Evolutionary conservation across 148 eudicot genomes (phyloP).

Genomic region (Diospyros kaki): DNA sequence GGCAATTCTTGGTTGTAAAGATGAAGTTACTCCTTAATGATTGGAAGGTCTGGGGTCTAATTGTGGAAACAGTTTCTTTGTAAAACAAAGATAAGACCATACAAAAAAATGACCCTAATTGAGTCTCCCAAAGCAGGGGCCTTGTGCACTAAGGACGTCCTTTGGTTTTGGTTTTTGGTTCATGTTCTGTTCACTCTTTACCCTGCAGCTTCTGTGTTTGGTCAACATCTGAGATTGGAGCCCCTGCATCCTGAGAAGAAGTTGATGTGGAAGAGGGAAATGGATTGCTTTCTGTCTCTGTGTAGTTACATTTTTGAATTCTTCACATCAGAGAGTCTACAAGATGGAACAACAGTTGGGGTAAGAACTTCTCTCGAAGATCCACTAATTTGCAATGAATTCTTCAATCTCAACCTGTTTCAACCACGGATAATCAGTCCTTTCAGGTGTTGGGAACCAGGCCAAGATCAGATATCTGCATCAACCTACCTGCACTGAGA

Average conservation of each 20-base stretch:
- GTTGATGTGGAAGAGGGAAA: constrained; percentile 90
- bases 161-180: too few relatives aligned
- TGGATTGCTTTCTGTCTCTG: constrained; percentile 86
- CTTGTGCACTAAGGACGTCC: too few relatives aligned
- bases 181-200: background rate
- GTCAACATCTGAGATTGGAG: constrained; percentile 74
- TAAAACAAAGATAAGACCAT: too few relatives aligned
- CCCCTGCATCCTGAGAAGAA: constrained; percentile 83
- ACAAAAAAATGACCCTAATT: too few relatives aligned
- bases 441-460: constrained; percentile 65
- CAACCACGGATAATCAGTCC: too few relatives aligned
- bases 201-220: constrained; percentile 79
- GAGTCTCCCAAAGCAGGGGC: too few relatives aligned
- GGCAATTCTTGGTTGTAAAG: too few relatives aligned
- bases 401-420: background rate
- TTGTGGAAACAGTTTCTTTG: too few relatives aligned
- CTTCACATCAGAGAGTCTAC: constrained; percentile 24
- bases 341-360: constrained; percentile 58
- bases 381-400: background rate
- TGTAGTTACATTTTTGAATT: constrained; percentile 88
- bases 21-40: background rate
- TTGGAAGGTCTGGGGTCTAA: too few relatives aligned
- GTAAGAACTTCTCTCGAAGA: constrained; percentile 18
- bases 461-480: constrained; percentile 66
- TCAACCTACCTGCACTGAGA: constrained; percentile 84